These are phyloP conservation scores for Leucocoprinus sp. DNA, from an alignment of 768 basidiomycete genomes.

Conservation along the genomic window DNA sequence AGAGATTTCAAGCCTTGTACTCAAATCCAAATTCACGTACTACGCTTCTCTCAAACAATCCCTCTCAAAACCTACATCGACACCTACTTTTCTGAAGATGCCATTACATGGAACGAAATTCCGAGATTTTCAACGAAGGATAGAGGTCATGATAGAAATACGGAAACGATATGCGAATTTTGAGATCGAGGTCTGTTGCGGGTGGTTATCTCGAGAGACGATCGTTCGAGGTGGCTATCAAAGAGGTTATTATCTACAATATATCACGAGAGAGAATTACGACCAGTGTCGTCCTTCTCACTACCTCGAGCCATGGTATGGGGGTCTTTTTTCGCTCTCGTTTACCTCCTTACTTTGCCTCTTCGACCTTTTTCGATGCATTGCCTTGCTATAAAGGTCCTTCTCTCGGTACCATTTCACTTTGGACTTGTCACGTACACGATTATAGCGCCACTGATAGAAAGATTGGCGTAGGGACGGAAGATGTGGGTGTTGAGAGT, in stretches of 20 bases:
- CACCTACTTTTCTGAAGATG: slow-evolving; percentile 83
- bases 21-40: slow-evolving; percentile 72
- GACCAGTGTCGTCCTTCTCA: slow-evolving; percentile 44
- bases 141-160: slow-evolving; percentile 73
- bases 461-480: slow-evolving; percentile 91
- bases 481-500: slow-evolving; percentile 73
- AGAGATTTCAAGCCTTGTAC: slow-evolving; percentile 52
- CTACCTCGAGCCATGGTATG: slow-evolving; percentile 41
- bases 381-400: slow-evolving; percentile 86
- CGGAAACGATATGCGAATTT: slow-evolving; percentile 77
- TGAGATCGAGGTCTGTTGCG: slow-evolving; percentile 49
- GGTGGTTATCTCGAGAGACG: slow-evolving; percentile 26
- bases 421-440: slow-evolving; percentile 90
- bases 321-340: slow-evolving; percentile 86
- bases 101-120: slow-evolving; percentile 98
- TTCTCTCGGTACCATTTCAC: slow-evolving; percentile 91
- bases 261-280: slow-evolving; percentile 63
- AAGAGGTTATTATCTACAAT: slow-evolving; percentile 91
- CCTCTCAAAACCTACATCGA: slow-evolving; percentile 66
- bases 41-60: slow-evolving; percentile 59
- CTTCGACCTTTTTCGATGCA: slow-evolving; percentile 76
- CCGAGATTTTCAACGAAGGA: slow-evolving; percentile 76
- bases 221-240: slow-evolving; percentile 42
- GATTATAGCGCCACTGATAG: slow-evolving; percentile 84
- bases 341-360: slow-evolving; percentile 63